Evolutionary conservation across 2,329 filamentous ascomycete genomes (phyloP), one percentile per base, ranked within the genome.

Genomic region (Aspergillus carbonarius): DNA sequence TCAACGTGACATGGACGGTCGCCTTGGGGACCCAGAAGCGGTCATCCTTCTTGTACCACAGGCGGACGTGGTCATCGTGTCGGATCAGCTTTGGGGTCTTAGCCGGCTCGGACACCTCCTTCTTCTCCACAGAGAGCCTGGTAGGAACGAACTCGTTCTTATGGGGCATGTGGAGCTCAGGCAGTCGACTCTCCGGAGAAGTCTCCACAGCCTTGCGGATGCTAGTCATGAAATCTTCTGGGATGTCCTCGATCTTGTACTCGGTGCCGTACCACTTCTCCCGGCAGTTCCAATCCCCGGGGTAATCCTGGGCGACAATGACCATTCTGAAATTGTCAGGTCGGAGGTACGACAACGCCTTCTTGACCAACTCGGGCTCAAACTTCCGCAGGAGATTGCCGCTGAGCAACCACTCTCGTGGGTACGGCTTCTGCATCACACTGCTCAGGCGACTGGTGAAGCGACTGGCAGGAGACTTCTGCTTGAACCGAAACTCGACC

Each of bases 221-320:
- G 52, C 91, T 87, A 10, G 82, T 78, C 72, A 96, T 80, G 66
- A 97, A 88, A 17, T 92, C 87, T 13, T 82, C 72, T 0, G 93
- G 88, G 35, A 99, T 90, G 70, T 87, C 89, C 71, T 96, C 90
- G 32, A 88, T 83, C 63, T 87, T 90, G 77, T 97, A 96, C 70
- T 98, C 93, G 0, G 95, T 99, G 8, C 93, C 93, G 68, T 99
- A 99, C 95, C 95, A 99, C 72, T 93, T 92, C 79, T 99, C 95
- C 71, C 90, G 96, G 72, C 88, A 79, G 64, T 96, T 84, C 91
- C 92, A 97, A 53, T 86, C 83, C 0, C 92, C 93, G 0, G 93
- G 93, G 65, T 88, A 90, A 8, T 90, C 88, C 70, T 92, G 90
- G 23, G 92, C 93, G 27, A 96, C 86, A 51, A 98, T 82, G 1